Evolutionary conservation across 208 protist genomes (phyloP), one percentile per base, ranked within the genome.

Genomic region (Vickermania ingenoplastis): DNA sequence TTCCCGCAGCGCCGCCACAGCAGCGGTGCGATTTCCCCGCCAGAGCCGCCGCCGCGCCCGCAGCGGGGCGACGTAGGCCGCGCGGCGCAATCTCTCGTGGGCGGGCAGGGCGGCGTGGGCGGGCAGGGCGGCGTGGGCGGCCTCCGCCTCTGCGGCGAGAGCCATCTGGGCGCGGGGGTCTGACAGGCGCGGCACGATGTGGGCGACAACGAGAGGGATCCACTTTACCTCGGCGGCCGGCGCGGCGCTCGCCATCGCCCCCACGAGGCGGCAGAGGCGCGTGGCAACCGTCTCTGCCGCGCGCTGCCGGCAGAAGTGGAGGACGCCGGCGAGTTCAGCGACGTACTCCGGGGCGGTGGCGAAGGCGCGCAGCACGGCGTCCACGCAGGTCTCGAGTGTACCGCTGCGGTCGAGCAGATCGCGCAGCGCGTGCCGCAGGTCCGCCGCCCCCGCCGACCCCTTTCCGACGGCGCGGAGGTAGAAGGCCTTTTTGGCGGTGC

Each of bases 401-500:
- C 31, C 21, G 49, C 45, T 2, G n/a, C n/a, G n/a, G 36, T 75
- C 63, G 25, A 77, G 68, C 23, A 45, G 51, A 31, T 70, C 51
- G 14, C 61, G 45, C 31, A 76, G 53, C 17, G 17, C 36, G 23
- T 64, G 45, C 21, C 53, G 63, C 23, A 76, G 52, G 30, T 22
- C 52, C n/a, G 1, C 50, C 28, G 25, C 57, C 50, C 68, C 65
- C 65, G 68, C 63, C 50, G 61, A 28, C 22, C 60, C 67, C 23
- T 64, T 60, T 30, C 61, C 65, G 41, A 67, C 76, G 14, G 71
- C 31, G 21, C 76, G 75, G 2, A 67, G 59, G 41, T 78, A 76
- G 57, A 83, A 79, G 51, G 71, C 71, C 27, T 83, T 67, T 67
- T 83, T 83, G 5, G 75, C 63, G 5, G 61, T 69, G 2, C 76